Percentiles rank a stretch among this genome's conserved stretches.
phyloP scores from a whole-genome alignment of 176 grass and related monocot genomes.

The Alopecurus myosuroides region DNA sequence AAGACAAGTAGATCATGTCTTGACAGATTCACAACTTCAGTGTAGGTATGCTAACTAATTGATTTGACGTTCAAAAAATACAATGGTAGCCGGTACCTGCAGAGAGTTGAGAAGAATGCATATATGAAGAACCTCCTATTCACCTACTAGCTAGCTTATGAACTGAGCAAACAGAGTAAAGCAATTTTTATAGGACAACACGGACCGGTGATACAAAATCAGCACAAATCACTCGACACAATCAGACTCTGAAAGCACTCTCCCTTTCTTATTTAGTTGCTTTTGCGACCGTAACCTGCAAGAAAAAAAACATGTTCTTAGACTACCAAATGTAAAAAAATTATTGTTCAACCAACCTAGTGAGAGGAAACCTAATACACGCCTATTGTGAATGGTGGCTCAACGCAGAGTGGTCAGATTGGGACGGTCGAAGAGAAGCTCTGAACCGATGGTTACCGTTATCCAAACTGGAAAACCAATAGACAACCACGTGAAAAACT shows the following conservation, averaged over 20 bases:
- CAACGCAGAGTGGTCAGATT: not conserved
- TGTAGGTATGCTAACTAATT: not conserved
- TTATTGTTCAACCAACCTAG: not conserved
- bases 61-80: not conserved
- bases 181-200: not conserved
- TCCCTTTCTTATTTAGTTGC: not conserved
- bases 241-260: not conserved
- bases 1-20: not conserved
- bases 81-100: not conserved
- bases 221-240: not conserved
- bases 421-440: not conserved
- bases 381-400: no score
- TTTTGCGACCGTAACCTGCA: not conserved
- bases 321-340: not conserved
- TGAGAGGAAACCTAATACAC: no score
- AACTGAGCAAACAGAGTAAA: not conserved
- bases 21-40: not conserved
- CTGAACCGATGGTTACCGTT: not conserved
- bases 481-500: not conserved
- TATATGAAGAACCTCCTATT: not conserved
- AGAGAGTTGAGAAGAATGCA: not conserved
- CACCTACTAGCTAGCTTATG: not conserved
- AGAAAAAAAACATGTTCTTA: not conserved
- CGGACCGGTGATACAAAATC: not conserved
- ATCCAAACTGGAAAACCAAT: not conserved